Evolutionary conservation across 1,284 basidiomycete species (phyloP), one percentile per base, ranked within the genome.

Genomic region (Irpex sp.): DNA sequence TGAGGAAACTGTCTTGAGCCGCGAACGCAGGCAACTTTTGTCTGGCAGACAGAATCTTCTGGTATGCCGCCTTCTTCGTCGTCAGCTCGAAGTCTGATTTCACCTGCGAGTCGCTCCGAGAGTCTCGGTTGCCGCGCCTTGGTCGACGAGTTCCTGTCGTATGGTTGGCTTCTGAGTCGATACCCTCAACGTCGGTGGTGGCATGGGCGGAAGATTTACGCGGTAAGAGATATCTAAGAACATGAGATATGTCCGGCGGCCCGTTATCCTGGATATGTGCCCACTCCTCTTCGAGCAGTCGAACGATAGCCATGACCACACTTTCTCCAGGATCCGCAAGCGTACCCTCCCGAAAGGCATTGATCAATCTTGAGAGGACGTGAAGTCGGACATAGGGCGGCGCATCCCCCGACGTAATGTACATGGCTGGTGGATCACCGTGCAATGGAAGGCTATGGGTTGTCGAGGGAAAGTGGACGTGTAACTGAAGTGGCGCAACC

Each of bases 311-410:
- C 72, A 93, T 85, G 56, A 91, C 79, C 57, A 94, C 85, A 2
- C 90, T 89, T 65, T 90, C 86, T 0, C 85, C 89, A 0, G 79
- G 72, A 64, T 89, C 84, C n/a, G 87, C 70, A 28, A 92, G 82
- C 57, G 83, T 81, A 2, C 78, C 80, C 14, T 75, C 74, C 62
- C 82, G 75, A 72, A 88, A 80, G 8, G 80, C 81, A 4, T 70
- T 62, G 7, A 93, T 76, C 14, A 93, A 77, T 47, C 79, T 78
- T 2, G 85, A 82, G n/a, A 94, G 81, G 16, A 97, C 80, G 67
- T 96, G 87, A 0, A 98, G 83, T 37, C 93, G 87, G 64, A 97
- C 80, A 72, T 97, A 98, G 0, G 93, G 82, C 0, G 95, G 85
- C 5, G 91, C 77, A 0, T 83, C 83, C 0, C 75, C 71, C 1